phyloP scores from a whole-genome alignment of 192 early-diverging fungal genomes.

The Diversispora epigaea region DNA sequence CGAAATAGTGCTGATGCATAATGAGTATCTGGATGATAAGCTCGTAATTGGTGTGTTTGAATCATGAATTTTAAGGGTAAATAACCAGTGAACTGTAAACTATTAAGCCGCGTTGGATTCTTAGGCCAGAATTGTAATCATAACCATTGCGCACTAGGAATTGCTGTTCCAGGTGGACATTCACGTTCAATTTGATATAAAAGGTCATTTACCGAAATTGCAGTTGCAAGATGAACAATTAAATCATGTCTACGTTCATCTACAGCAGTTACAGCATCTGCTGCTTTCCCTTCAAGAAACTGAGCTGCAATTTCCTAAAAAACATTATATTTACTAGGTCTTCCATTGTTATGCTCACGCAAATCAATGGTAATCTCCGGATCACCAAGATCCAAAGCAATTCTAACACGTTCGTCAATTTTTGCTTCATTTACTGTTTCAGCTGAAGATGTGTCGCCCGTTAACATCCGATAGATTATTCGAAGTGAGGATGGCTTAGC shows the following conservation, averaged over 20 bases:
- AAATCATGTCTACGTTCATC: background rate
- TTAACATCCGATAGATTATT: too few species aligned
- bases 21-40: too few species aligned
- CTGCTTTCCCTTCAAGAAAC: constrained; percentile 5
- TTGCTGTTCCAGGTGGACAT: constrained; percentile 6
- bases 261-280: background rate
- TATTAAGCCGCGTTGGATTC: background rate
- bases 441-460: too few species aligned
- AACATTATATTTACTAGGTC: background rate
- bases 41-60: too few species aligned
- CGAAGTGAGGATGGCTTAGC: too few species aligned
- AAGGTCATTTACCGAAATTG: constrained; percentile 2
- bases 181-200: background rate
- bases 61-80: too few species aligned
- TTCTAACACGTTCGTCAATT: too few species aligned
- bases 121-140: constrained; percentile 1
- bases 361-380: too few species aligned
- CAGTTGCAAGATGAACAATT: constrained; percentile 5
- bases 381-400: too few species aligned
- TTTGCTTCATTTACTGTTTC: too few species aligned
- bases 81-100: too few species aligned
- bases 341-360: background rate
- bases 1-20: too few species aligned
- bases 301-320: constrained; percentile 5
- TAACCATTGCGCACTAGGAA: background rate